Evolutionary conservation across 2,329 filamentous ascomycete genomes (phyloP), one percentile per base, ranked within the genome.

Genomic region (Aspergillus fischeri): DNA sequence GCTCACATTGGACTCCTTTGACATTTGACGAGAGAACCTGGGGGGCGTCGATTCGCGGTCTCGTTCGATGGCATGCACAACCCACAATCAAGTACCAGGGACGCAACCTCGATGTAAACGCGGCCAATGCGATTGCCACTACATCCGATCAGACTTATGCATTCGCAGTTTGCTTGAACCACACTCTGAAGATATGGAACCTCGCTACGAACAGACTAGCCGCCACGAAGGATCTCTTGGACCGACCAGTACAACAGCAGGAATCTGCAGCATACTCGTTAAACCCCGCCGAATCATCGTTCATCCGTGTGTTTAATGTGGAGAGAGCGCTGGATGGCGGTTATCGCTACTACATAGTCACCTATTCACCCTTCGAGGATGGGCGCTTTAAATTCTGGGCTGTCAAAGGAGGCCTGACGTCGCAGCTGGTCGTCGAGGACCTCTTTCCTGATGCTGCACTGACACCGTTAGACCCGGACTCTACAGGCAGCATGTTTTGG

Each of bases 331-430:
- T 78, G 28, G 75, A 78, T 52, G 71, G 72, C 17, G 77, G 76
- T 21, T 78, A 80, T 59, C 69, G 75, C 42, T 87, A 86, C 68
- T 82, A 83, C 57, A 83, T 93, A 53, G 86, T 91, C 41, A 93
- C 91, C 8, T 96, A 92, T 73, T 97, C 92, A 10, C 93, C 94
- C 0, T 86, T 94, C 61, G 89, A 92, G 29, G 84, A 87, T 44
- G 90, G 94, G 38, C 88, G 93, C 70, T 97, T 99, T 81, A 97
- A 96, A 73, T 92, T 99, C 70, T 99, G 92, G 91, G 84, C 84
- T 53, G 83, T 89, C 20, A 84, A 86, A 63, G 84, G 87, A 53
- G 83, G 75, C n/a, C 83, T 64, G 81, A 88, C 65, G 62, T 77
- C 64, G 63, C 75, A 62, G 2, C 72, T 91, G 21, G 80, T 86